A percentile compares a stretch with the other conserved stretches of the same genome.
Conservation (phyloP, 2,329 filamentous ascomycete genomes). For the Colletotrichum lentis region DNA sequence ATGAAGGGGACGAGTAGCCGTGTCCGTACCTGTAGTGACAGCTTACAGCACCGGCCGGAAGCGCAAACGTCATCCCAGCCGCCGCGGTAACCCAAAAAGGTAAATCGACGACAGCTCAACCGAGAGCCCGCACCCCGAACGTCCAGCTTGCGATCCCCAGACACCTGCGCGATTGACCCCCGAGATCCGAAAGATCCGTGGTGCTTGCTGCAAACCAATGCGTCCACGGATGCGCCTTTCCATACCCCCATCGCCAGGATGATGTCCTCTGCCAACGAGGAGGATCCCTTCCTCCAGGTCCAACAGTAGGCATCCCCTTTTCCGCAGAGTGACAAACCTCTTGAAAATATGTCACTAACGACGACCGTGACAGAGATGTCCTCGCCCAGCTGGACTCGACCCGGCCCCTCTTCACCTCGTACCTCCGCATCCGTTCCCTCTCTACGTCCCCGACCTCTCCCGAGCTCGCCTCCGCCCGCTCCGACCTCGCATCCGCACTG, state of each 20-base stretch:
- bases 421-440: conserved; percentile 92
- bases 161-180: background rate
- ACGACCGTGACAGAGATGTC: conserved; percentile 74
- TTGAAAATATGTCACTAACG: background rate
- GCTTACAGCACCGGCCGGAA: conserved; percentile 22
- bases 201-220: conserved; percentile 29
- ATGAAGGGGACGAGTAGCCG: conserved; percentile 20
- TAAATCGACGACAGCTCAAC: conserved; percentile 22
- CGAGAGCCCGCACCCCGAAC: background rate
- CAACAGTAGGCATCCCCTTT: conserved; percentile 63
- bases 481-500: conserved; percentile 73
- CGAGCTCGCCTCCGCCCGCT: conserved; percentile 81
- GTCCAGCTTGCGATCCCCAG: background rate
- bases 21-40: background rate
- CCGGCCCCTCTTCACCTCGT: conserved; percentile 90
- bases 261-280: conserved; percentile 73
- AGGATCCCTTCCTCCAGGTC: conserved; percentile 77
- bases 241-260: conserved; percentile 52
- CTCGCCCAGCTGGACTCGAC: conserved; percentile 81
- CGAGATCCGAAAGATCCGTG: background rate
- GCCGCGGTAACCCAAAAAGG: conserved; percentile 25
- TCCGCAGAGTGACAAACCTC: background rate
- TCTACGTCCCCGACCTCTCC: conserved; percentile 75
- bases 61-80: conserved; percentile 38
- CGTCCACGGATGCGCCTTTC: conserved; percentile 27